Base-by-base conservation (phyloP, 2,329 filamentous ascomycete genomes). In the Gaeumannomyces tritici region DNA sequence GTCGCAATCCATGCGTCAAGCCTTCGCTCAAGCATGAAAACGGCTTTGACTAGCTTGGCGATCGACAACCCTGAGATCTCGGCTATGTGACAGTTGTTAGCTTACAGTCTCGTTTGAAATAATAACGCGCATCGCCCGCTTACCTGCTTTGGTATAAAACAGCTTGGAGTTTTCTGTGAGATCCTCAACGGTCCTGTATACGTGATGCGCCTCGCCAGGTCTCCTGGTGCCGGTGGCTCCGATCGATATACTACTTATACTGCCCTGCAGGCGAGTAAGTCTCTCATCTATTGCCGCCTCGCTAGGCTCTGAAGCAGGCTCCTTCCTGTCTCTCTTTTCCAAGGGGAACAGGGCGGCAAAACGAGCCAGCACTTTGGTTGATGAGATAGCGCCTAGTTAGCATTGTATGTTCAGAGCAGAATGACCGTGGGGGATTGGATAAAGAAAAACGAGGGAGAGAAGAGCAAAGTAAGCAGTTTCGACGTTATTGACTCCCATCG, bases 131-230 rank as follows among this genome's bases (percentile, higher is more conserved):
- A 7, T 33, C 27, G 18, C 21, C 7, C n/a, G 51, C 57, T 13
- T 58, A 67, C 79, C 79, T 54, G 76, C 76, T 64, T 74, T 72
- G 15, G 70, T 69, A 64, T 79, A 80, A 57, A 83, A 76, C 0
- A 67, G 65, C 56, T 70, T 78, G 0, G 77, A 78, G 3, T 68
- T 65, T 9, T 73, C 72, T 0, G 77, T 73, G 33, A 83, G 70
- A 11, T 82, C 78, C 5, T 74, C 72, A n/a, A 73, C 68, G 6
- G 63, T 73, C 21, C 74, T 73, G 65, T 75, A 78, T 5, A 70
- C 64, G 47, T 68, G 69, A 63, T 78, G 73, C 12, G 8, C n/a
- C n/a, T 59, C 27, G 26, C 61, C 62, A 28, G 55, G 54, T 13
- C 8, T 47, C 26, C 28, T 27, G 11, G 42, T 33, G 21, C 8